phyloP scores from a whole-genome alignment of 2,329 filamentous ascomycete species.

The Xylaria sp. region DNA sequence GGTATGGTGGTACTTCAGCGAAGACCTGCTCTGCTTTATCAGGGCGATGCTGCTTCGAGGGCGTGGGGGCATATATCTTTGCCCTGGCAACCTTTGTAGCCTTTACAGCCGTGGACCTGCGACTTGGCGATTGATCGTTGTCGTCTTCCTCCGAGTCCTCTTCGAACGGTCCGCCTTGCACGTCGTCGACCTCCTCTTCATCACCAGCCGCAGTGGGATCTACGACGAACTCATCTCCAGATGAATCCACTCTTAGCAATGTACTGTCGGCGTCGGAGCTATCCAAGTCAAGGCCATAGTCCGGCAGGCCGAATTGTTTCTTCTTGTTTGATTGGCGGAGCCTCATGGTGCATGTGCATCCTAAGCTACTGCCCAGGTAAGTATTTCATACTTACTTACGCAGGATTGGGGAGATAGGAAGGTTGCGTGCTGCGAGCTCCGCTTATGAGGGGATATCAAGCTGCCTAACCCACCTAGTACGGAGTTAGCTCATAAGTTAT shows the following conservation, averaged over 20 bases:
- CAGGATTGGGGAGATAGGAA: constrained; percentile 25
- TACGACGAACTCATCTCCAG: constrained; percentile 45
- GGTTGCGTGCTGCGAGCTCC: constrained; percentile 25
- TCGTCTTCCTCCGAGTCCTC: constrained; percentile 11
- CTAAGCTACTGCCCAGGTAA: constrained; percentile 21
- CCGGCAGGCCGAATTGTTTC: constrained; percentile 42
- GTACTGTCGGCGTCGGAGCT: constrained; percentile 42
- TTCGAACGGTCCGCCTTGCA: constrained; percentile 15
- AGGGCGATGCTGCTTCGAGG: constrained; percentile 36
- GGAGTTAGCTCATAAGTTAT: too few relatives aligned
- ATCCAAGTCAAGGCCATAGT: constrained; percentile 36
- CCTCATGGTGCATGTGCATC: constrained; percentile 42
- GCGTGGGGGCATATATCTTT: constrained; percentile 11
- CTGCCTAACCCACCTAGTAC: neutral
- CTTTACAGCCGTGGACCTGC: constrained; percentile 12
- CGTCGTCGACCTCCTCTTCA: constrained; percentile 26
- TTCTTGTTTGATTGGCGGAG: constrained; percentile 46
- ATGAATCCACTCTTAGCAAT: constrained; percentile 36
- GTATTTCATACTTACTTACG: constrained; percentile 9
- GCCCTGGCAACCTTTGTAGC: constrained; percentile 5
- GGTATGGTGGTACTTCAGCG: constrained; percentile 46
- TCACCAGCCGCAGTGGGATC: constrained; percentile 27
- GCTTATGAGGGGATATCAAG: constrained; percentile 25
- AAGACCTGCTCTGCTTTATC: constrained; percentile 30
- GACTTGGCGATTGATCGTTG: constrained; percentile 1